phyloP scores from a whole-genome alignment of 305 asterid species.

The Caryopteris hybrid region DNA sequence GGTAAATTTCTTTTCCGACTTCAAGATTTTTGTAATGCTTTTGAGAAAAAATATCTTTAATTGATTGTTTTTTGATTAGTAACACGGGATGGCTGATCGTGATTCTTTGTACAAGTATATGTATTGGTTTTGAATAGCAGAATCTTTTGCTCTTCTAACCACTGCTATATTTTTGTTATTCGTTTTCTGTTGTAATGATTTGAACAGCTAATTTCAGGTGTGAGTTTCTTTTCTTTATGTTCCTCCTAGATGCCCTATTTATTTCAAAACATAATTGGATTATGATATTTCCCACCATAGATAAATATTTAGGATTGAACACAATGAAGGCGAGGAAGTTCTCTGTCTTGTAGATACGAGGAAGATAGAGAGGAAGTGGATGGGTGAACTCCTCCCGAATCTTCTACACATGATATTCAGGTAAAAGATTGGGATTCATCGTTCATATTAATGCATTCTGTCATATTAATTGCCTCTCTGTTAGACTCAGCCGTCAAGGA shows the following conservation, averaged over 20 bases:
- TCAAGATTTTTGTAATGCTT: constrained; percentile 24
- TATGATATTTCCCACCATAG: not conserved
- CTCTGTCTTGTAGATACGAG: not conserved
- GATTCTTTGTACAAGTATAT: constrained; percentile 5
- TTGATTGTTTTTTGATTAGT: constrained; percentile 22
- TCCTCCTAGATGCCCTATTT: not conserved
- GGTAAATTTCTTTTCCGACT: constrained; percentile 13
- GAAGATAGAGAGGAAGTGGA: not conserved
- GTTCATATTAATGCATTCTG: not conserved
- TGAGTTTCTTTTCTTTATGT: no score
- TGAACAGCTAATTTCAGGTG: constrained; percentile 1
- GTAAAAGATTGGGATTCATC: not conserved
- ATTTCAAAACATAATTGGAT: not conserved
- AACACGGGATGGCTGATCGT: not conserved
- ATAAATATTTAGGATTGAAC: no score
- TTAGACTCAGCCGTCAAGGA: not conserved
- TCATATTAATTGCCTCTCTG: not conserved
- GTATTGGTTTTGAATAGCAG: not conserved
- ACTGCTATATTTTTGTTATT: not conserved
- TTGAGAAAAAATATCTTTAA: constrained; percentile 18
- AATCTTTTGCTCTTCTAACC: not conserved
- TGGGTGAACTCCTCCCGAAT: not conserved
- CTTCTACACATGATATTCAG: constrained; percentile 1
- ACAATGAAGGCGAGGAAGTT: no score
- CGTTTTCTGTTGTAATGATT: not conserved